phyloP scores from a whole-genome alignment of 2,329 filamentous ascomycete genomes.

The Cladophialophora immunda region DNA sequence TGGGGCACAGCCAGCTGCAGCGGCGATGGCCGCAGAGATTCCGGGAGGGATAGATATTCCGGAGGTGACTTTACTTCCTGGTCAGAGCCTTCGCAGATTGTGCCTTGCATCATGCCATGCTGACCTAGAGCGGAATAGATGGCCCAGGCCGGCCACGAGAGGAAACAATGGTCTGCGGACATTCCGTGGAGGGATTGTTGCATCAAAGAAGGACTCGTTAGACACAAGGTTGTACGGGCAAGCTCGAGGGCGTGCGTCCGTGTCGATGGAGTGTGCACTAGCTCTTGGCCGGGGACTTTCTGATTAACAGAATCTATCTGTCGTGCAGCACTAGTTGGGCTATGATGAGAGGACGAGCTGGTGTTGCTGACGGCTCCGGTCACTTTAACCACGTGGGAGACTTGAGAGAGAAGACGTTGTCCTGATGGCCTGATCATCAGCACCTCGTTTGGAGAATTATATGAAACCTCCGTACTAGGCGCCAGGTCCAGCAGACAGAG shows the following conservation, averaged over 20 bases:
- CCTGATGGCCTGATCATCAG: background rate
- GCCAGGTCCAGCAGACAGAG: too few species aligned
- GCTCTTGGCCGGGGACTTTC: background rate
- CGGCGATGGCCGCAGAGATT: slow-evolving; percentile 47
- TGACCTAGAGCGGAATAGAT: slow-evolving; percentile 10
- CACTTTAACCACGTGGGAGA: background rate
- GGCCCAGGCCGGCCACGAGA: slow-evolving; percentile 15
- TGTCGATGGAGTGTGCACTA: background rate
- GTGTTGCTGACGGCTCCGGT: background rate
- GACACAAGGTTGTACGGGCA: background rate
- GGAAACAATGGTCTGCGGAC: slow-evolving; percentile 11
- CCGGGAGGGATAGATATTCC: slow-evolving; percentile 36
- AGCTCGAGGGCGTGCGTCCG: background rate
- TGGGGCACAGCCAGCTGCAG: slow-evolving; percentile 48
- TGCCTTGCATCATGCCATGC: slow-evolving; percentile 41
- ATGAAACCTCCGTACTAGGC: background rate
- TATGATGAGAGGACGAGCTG: background rate
- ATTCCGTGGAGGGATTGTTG: background rate
- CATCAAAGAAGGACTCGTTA: background rate
- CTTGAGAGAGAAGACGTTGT: background rate
- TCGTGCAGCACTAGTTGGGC: background rate
- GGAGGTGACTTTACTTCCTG: slow-evolving; percentile 40
- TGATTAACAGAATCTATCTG: background rate
- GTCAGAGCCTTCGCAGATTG: slow-evolving; percentile 42
- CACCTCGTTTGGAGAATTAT: background rate